Evolutionary conservation across 371 early-diverging fungal species (phyloP).

Genomic region (Lichtheimia corymbifera): DNA sequence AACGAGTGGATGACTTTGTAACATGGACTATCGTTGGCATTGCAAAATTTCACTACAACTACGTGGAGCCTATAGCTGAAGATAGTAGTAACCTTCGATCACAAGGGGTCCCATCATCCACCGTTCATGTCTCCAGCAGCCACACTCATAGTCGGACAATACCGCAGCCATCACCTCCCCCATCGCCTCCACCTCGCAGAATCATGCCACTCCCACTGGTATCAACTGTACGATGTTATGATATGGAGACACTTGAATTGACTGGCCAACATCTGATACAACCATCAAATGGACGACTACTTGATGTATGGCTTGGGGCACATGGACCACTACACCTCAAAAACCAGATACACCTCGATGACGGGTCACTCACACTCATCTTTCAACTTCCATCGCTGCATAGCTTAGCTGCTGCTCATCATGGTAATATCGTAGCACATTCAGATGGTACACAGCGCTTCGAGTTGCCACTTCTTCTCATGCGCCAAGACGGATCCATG

Average conservation of each 20-base stretch:
- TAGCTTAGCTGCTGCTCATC: constrained; percentile 31
- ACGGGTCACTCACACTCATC: neutral
- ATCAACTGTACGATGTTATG: constrained; percentile 22
- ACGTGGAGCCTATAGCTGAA: neutral
- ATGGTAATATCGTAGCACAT: constrained; percentile 25
- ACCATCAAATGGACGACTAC: constrained; percentile 9
- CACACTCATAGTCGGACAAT: neutral
- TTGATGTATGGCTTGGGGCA: constrained; percentile 46
- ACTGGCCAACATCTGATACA: constrained; percentile 30
- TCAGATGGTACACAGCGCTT: constrained; percentile 33
- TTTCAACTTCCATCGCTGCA: constrained; percentile 24
- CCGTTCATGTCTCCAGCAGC: neutral
- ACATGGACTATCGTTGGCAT: constrained; percentile 87
- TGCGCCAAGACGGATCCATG: constrained; percentile 40
- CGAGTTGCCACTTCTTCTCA: constrained; percentile 38
- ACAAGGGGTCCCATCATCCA: neutral
- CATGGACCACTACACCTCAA: constrained; percentile 14
- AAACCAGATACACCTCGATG: neutral
- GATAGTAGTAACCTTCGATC: neutral
- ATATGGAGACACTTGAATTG: constrained; percentile 24
- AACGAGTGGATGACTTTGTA: constrained; percentile 69
- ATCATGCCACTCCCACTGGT: constrained; percentile 47
- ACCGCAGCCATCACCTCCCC: constrained; percentile 27
- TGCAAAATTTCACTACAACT: constrained; percentile 54
- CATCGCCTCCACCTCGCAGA: constrained; percentile 35